Percentiles rank a stretch among this genome's conserved stretches.
These are phyloP conservation scores for Kluyveromyces starmeri DNA, from an alignment of 805 yeast species.

Conservation along the genomic window DNA sequence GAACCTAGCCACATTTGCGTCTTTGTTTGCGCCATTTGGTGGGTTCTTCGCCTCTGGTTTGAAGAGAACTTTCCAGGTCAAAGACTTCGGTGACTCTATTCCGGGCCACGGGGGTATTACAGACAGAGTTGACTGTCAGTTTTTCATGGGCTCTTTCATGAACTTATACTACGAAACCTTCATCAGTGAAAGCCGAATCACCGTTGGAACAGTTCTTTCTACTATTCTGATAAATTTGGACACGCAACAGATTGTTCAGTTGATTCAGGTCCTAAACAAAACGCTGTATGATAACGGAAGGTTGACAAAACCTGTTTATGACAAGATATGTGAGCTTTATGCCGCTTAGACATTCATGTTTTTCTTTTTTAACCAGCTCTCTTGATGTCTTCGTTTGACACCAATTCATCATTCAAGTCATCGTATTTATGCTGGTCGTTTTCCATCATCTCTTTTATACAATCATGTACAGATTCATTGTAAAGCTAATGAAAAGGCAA, in stretches of 20 bases:
- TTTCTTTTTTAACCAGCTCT: too few species aligned
- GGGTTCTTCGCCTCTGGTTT: slow-evolving; percentile 98
- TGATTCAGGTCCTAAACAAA: slow-evolving; percentile 44
- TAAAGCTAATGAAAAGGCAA: too few species aligned
- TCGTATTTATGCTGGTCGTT: too few species aligned
- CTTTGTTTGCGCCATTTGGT: slow-evolving; percentile 95
- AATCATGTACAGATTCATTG: too few species aligned
- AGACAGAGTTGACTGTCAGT: slow-evolving; percentile 96
- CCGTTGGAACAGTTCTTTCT: slow-evolving; percentile 69
- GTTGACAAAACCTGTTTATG: slow-evolving; percentile 30
- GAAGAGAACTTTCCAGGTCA: slow-evolving; percentile 90
- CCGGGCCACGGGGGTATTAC: slow-evolving; percentile 99
- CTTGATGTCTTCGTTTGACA: too few species aligned
- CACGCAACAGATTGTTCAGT: slow-evolving; percentile 52
- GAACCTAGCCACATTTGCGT: slow-evolving; percentile 85
- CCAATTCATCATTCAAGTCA: too few species aligned
- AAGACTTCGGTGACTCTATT: slow-evolving; percentile 96
- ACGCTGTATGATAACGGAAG: slow-evolving; percentile 33
- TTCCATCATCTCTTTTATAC: too few species aligned
- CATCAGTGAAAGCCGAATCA: slow-evolving; percentile 61
- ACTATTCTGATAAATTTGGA: slow-evolving; percentile 63
- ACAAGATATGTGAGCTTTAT: slow-evolving; percentile 27
- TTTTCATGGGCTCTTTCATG: slow-evolving; percentile 92
- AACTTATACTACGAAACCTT: slow-evolving; percentile 91
- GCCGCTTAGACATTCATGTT: too few species aligned